phyloP scores from a whole-genome alignment of 2,329 filamentous ascomycete species.

The Shiraia bambusicola region DNA sequence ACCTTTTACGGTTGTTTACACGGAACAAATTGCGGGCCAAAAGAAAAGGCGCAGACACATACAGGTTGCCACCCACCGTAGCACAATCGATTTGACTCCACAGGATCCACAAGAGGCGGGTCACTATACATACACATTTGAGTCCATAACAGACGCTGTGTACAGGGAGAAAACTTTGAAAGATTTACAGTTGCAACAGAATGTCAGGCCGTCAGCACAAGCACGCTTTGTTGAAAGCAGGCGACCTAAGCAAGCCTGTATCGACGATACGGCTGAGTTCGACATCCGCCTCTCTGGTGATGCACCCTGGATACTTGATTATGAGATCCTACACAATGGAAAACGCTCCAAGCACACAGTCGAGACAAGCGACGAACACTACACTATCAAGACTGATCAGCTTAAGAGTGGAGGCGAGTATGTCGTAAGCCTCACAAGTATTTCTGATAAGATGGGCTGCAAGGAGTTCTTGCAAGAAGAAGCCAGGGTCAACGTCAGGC shows the following conservation, averaged over 20 bases:
- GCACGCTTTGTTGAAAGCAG: constrained; percentile 65
- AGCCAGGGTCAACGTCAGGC: constrained; percentile 79
- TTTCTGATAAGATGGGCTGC: constrained; percentile 84
- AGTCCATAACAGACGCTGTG: constrained; percentile 76
- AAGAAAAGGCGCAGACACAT: constrained; percentile 56
- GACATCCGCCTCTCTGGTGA: constrained; percentile 78
- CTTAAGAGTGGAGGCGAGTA: constrained; percentile 86
- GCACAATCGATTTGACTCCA: constrained; percentile 83
- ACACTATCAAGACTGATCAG: constrained; percentile 73
- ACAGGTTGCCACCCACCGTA: constrained; percentile 65
- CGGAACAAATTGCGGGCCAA: constrained; percentile 63
- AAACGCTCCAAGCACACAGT: constrained; percentile 71
- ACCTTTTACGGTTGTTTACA: constrained; percentile 82
- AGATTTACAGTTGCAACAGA: constrained; percentile 74
- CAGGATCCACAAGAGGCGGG: constrained; percentile 75
- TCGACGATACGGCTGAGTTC: constrained; percentile 76
- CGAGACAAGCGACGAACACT: constrained; percentile 62
- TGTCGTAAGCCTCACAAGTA: constrained; percentile 77
- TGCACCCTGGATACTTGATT: constrained; percentile 84
- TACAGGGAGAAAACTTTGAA: constrained; percentile 61
- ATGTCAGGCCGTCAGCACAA: constrained; percentile 88
- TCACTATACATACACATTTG: constrained; percentile 83
- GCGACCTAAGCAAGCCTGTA: constrained; percentile 68
- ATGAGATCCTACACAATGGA: constrained; percentile 87
- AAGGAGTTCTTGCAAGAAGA: constrained; percentile 84